Percentiles rank a stretch among this genome's conserved stretches.
Evolutionary conservation across 2,329 filamentous ascomycete species (phyloP).

Genomic region (Fusarium kyushuense): DNA sequence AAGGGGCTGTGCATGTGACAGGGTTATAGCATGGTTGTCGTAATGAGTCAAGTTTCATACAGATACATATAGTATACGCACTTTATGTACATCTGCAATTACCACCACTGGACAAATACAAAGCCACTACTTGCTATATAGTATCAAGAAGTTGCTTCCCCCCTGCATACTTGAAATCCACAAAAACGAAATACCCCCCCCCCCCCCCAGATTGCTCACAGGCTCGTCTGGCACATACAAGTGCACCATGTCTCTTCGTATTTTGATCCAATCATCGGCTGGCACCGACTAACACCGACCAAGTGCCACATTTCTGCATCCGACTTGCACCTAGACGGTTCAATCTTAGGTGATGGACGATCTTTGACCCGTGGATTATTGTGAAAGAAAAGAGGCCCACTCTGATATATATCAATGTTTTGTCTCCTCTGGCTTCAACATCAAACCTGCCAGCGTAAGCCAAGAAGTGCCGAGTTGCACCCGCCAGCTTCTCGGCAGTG

Average conservation of each 20-base stretch:
- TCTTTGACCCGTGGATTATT: not conserved
- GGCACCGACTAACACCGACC: no score
- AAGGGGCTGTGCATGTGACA: not conserved
- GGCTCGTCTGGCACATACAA: not conserved
- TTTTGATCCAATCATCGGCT: not conserved
- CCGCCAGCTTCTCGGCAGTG: not conserved
- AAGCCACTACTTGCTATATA: not conserved
- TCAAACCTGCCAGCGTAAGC: constrained; percentile 7
- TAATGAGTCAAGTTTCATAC: not conserved
- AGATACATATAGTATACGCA: not conserved
- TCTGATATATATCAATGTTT: constrained; percentile 5
- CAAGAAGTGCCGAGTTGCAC: constrained; percentile 1
- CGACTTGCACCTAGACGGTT: not conserved
- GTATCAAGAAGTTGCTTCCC: not conserved
- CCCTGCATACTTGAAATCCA: not conserved
- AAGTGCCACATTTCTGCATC: not conserved
- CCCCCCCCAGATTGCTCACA: not conserved
- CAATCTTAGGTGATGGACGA: not conserved
- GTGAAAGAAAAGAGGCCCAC: not conserved
- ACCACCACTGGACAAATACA: not conserved
- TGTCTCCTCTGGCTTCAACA: not conserved
- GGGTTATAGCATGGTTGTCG: not conserved
- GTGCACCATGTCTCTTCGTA: not conserved
- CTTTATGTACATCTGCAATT: not conserved
- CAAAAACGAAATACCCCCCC: not conserved